Conservation (phyloP, 2,329 filamentous ascomycete species). For the Sclerotinia trifoliorum region DNA sequence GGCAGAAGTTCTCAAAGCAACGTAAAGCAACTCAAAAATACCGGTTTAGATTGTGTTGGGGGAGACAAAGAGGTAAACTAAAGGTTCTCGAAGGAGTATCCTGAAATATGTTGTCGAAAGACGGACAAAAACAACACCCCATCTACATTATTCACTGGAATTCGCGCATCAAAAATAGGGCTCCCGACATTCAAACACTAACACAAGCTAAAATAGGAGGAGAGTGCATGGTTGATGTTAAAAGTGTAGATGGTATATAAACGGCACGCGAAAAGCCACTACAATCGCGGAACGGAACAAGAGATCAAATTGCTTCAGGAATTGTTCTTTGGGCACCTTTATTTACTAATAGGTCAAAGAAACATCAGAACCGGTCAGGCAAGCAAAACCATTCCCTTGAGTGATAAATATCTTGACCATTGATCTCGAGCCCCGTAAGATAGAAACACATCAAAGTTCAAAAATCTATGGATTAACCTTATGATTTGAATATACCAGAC, state of each 20-base stretch:
- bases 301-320: too few species aligned
- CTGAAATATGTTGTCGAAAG: background rate
- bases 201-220: background rate
- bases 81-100: background rate
- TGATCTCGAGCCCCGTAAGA: background rate
- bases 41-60: too few species aligned
- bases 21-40: background rate
- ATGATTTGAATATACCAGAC: too few species aligned
- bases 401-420: background rate
- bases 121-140: background rate
- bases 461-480: too few species aligned
- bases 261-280: background rate
- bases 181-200: background rate
- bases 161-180: too few species aligned
- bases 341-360: background rate
- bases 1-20: background rate
- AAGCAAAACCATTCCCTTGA: background rate
- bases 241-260: background rate
- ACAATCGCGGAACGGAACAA: too few species aligned
- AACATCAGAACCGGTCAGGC: background rate
- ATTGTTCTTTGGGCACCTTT: background rate
- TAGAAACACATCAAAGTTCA: too few species aligned
- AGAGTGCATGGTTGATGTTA: background rate
- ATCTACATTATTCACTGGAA: background rate
- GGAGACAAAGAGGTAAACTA: background rate